phyloP scores from a whole-genome alignment of 139 green algal species.

The Haematococcus sp. region DNA sequence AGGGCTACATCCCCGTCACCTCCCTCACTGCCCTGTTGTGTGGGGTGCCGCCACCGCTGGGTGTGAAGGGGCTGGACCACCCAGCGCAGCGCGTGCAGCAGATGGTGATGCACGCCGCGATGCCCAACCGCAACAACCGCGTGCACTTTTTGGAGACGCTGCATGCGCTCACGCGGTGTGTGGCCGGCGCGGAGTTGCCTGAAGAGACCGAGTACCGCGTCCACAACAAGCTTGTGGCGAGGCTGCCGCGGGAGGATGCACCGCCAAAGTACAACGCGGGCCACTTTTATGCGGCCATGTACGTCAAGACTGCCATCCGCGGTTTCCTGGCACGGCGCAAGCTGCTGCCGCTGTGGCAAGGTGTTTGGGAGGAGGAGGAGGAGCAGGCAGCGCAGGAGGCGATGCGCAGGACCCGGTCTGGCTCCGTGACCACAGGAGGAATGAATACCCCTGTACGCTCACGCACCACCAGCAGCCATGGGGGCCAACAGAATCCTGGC shows the following conservation, averaged over 20 bases:
- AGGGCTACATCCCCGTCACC: constrained; percentile 40
- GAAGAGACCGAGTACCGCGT: constrained; percentile 13
- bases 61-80: constrained; percentile 10
- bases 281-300: constrained; percentile 18
- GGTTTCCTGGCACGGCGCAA: constrained; percentile 12
- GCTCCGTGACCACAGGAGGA: no score
- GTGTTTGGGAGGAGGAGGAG: no score
- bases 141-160: constrained; percentile 60
- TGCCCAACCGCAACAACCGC: constrained; percentile 18
- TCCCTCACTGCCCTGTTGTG: constrained; percentile 26
- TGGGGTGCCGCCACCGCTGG: background rate
- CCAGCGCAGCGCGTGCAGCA: constrained; percentile 9
- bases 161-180: constrained; percentile 60
- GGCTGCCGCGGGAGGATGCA: constrained; percentile 14
- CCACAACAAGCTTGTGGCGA: background rate
- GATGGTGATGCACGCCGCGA: constrained; percentile 47
- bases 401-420: no score
- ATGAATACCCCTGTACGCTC: no score
- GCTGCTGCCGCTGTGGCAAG: constrained; percentile 2
- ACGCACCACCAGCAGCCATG: no score
- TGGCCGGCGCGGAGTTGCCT: constrained; percentile 44
- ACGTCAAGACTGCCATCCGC: constrained; percentile 15
- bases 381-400: no score
- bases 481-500: no score
- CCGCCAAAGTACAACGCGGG: constrained; percentile 30